Base-by-base conservation (phyloP, 2,329 filamentous ascomycete species). In the Eutypella sp. region DNA sequence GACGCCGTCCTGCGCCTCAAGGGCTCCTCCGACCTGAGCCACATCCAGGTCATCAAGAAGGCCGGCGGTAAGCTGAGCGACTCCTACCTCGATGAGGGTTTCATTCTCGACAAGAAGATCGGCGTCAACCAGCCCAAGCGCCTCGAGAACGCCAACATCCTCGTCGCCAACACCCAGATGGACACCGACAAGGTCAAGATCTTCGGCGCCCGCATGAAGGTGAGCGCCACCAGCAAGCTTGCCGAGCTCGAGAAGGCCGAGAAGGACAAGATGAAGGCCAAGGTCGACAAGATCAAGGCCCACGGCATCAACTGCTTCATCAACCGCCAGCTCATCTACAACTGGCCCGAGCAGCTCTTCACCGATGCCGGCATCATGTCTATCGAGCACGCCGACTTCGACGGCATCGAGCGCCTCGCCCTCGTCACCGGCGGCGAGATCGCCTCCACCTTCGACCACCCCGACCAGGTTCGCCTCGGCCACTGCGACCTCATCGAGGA, bases 101-200 rank as follows among this genome's bases (percentile, higher is more conserved):
- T 99, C 74, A 97, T 99, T 63, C 76, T 99, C 45, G 93, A 99
- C 75, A 99, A 99, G 81, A 95, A 92, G 74, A 96, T 99, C 55
- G 93, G 93, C 57, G 92, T 97, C 47, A 97, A 97, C 75, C 93
- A 99, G 70, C 93, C 93, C 45, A 97, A 97, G 78, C 80, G 90
- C 48, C 76, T 99, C 61, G 92, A 97, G 69, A 97, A 99, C 67
- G 93, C 92, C 56, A 99, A 97, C 76, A 99, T 99, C 55, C 72
- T 99, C 46, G 88, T 99, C 19, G 93, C 93, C 53, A 99, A 99
- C 73, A 99, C 93, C 9, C 87, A 91, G 11, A 99, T 99, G 93
- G 93, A 99, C 70, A 99, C 93, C 29, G 93, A 99, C 73, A 99
- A 99, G 78, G 89, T 99, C 74, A 99, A 99, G 80, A 97, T 99